These are phyloP conservation scores for Colletotrichum higginsianum DNA, from an alignment of 2,329 filamentous ascomycete species.

Conservation along the genomic window DNA sequence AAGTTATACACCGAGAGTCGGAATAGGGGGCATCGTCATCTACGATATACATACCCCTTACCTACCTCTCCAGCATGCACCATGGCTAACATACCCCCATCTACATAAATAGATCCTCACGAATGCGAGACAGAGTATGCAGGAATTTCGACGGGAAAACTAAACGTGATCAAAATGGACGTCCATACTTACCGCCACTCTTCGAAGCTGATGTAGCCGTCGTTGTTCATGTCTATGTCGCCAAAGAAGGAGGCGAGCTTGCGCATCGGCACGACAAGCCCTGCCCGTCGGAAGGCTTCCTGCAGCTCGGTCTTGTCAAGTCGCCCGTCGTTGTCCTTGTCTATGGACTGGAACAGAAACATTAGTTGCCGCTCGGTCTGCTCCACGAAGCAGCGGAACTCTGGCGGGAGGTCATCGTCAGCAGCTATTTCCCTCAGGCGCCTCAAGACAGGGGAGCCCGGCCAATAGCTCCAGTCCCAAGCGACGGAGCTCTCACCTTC, in stretches of 20 bases:
- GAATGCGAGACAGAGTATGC: not conserved
- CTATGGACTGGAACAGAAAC: conserved; percentile 87
- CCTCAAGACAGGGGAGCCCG: conserved; percentile 26
- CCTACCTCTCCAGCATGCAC: not conserved
- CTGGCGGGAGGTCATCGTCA: conserved; percentile 60
- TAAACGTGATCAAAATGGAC: not conserved
- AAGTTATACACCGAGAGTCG: not conserved
- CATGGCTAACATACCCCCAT: not conserved
- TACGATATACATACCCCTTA: not conserved
- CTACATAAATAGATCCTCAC: not conserved
- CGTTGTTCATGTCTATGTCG: conserved; percentile 90
- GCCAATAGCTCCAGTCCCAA: conserved; percentile 26
- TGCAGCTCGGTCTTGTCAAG: conserved; percentile 90
- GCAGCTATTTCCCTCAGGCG: conserved; percentile 33
- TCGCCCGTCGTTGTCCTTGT: conserved; percentile 86
- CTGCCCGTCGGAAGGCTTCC: conserved; percentile 82
- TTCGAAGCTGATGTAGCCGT: conserved; percentile 89
- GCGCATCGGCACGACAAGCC: conserved; percentile 82
- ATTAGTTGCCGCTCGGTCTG: conserved; percentile 88
- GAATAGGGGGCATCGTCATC: conserved; percentile 1
- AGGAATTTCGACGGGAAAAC: not conserved
- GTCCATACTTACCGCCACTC: conserved; percentile 90
- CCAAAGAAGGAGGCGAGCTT: conserved; percentile 89
- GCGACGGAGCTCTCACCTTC: conserved; percentile 73
- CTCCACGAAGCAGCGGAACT: conserved; percentile 91